These are phyloP conservation scores for Jacaranda copaia DNA, from an alignment of 257 asterid genomes.

Conservation along the genomic window DNA sequence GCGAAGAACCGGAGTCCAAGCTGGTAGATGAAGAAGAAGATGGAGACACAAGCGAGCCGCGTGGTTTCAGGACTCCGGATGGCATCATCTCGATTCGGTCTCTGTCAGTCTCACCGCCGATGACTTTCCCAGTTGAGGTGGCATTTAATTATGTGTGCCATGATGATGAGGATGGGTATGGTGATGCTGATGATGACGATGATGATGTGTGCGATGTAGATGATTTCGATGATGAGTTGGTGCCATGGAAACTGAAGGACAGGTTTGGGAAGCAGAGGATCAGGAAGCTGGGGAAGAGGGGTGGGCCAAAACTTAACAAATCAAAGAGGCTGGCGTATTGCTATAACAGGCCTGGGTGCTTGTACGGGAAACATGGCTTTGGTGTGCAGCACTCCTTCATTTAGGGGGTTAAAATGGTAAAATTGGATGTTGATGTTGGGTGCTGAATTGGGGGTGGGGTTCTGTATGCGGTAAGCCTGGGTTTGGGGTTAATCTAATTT, in stretches of 20 bases:
- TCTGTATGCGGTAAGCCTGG: conserved; percentile 29
- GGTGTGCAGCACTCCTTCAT: conserved; percentile 48
- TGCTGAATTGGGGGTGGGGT: conserved; percentile 12
- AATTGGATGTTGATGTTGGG: not conserved
- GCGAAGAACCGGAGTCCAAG: conserved; percentile 11
- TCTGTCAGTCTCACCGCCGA: conserved; percentile 48
- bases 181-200: conserved; percentile 26
- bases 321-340: conserved; percentile 60
- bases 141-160: conserved; percentile 6
- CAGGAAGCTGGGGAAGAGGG: conserved; percentile 73
- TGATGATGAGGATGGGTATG: conserved; percentile 6
- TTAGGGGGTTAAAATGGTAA: conserved; percentile 43
- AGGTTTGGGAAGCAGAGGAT: conserved; percentile 78
- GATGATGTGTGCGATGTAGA: conserved; percentile 40
- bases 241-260: conserved; percentile 65
- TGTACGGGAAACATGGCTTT: conserved; percentile 61
- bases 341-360: conserved; percentile 65
- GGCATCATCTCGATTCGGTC: conserved; percentile 39
- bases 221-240: conserved; percentile 75
- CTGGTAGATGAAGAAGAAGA: conserved; percentile 5
- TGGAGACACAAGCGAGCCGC: conserved; percentile 30
- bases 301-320: conserved; percentile 49
- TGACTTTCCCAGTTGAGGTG: conserved; percentile 38
- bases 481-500: conserved; percentile 30
- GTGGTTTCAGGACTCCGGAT: not conserved